These are phyloP conservation scores for Verticillium dahliae DNA, from an alignment of 2,329 filamentous ascomycete genomes.

Conservation along the genomic window DNA sequence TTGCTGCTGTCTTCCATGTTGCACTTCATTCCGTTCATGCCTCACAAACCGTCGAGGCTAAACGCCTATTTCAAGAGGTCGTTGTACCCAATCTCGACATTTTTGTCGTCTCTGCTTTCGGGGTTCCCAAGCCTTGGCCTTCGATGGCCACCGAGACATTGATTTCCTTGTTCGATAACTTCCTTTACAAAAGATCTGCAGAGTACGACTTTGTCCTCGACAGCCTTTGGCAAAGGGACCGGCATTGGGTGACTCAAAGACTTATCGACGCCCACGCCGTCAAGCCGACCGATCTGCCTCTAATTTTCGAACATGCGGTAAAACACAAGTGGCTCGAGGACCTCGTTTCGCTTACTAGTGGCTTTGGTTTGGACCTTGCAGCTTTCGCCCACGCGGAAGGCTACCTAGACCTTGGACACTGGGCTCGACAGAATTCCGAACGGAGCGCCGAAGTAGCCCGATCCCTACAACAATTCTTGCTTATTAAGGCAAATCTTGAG, in stretches of 20 bases:
- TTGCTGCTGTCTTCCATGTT: slow-evolving; percentile 62
- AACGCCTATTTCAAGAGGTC: slow-evolving; percentile 59
- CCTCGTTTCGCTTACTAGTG: slow-evolving; percentile 70
- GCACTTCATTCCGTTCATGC: slow-evolving; percentile 55
- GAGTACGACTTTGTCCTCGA: slow-evolving; percentile 86
- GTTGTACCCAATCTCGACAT: slow-evolving; percentile 70
- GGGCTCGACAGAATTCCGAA: slow-evolving; percentile 67
- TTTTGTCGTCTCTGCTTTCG: slow-evolving; percentile 72
- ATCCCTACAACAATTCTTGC: slow-evolving; percentile 71
- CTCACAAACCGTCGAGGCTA: slow-evolving; percentile 57
- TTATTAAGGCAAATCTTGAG: slow-evolving; percentile 80
- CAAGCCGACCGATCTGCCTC: slow-evolving; percentile 46
- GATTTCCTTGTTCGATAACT: slow-evolving; percentile 73
- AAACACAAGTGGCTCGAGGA: slow-evolving; percentile 81
- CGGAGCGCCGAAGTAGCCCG: slow-evolving; percentile 61
- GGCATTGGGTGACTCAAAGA: slow-evolving; percentile 74
- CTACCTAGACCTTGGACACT: slow-evolving; percentile 72
- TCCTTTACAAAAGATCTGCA: slow-evolving; percentile 69
- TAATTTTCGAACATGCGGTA: slow-evolving; percentile 57
- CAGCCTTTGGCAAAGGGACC: slow-evolving; percentile 86
- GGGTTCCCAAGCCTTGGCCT: slow-evolving; percentile 72
- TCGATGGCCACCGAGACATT: slow-evolving; percentile 68
- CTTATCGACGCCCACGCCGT: slow-evolving; percentile 74
- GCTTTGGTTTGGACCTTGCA: slow-evolving; percentile 81
- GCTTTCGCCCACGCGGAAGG: slow-evolving; percentile 77